Percentiles rank a stretch among this genome's conserved stretches.
Conservation (phyloP, 108 stramenopile species). For the Pseudonitzschia multiseries region DNA sequence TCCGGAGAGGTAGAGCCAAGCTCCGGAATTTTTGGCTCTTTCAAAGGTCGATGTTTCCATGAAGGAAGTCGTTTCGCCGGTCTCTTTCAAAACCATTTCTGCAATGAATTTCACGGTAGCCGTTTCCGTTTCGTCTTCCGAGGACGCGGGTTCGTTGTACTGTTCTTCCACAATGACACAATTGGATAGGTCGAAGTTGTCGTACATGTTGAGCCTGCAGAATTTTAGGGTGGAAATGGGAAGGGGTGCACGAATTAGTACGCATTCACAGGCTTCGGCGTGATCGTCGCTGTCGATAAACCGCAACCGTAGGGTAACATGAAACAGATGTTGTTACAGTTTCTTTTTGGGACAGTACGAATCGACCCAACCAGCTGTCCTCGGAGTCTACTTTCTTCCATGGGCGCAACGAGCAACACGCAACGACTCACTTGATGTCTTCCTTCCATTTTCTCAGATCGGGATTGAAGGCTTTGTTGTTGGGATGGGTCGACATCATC, state of each 20-base stretch:
- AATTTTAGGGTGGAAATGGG: constrained; percentile 1
- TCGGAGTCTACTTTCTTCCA: too few species aligned
- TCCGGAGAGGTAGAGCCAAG: constrained; percentile 65
- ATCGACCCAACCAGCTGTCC: too few species aligned
- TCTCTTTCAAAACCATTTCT: constrained; percentile 58
- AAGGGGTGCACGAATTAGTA: background rate
- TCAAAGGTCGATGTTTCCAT: constrained; percentile 74
- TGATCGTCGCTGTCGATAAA: too few species aligned
- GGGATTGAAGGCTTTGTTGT: constrained; percentile 41
- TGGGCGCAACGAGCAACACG: too few species aligned
- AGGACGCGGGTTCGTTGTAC: constrained; percentile 31
- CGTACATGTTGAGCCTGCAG: constrained; percentile 55
- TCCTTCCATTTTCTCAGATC: constrained; percentile 71
- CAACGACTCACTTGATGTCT: constrained; percentile 49
- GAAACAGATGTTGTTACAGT: too few species aligned
- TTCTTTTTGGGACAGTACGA: too few species aligned
- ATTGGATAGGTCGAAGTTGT: constrained; percentile 67
- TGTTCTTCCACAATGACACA: constrained; percentile 58
- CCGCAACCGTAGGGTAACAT: too few species aligned
- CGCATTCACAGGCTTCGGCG: background rate
- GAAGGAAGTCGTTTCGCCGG: constrained; percentile 65
- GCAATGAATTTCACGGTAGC: constrained; percentile 70
- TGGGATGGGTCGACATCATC: constrained; percentile 44
- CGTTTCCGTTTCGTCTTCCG: constrained; percentile 20
- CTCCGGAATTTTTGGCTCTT: constrained; percentile 57